Evolutionary conservation across 2,329 filamentous ascomycete species (phyloP).

Genomic region (Botrytis cinerea): DNA sequence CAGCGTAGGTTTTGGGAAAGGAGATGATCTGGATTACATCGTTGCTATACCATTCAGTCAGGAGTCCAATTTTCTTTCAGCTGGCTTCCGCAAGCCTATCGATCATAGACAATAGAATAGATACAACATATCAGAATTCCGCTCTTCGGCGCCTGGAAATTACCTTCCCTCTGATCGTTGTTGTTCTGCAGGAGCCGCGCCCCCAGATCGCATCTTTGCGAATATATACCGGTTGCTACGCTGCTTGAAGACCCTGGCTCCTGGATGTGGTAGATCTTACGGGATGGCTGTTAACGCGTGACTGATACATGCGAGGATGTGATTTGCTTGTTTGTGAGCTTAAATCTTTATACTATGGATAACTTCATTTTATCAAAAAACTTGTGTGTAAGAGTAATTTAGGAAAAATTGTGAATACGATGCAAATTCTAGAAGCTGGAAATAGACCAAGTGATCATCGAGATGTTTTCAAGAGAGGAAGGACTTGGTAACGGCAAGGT

Average conservation of each 20-base stretch:
- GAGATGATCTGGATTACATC: not conserved
- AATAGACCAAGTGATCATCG: not conserved
- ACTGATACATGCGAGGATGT: conserved; percentile 9
- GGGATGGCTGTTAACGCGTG: not conserved
- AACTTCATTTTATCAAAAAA: not conserved
- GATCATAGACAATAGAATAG: not conserved
- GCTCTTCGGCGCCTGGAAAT: not conserved
- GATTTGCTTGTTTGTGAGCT: conserved; percentile 10
- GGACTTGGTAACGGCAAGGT: not conserved
- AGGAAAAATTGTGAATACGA: not conserved
- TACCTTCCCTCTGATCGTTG: not conserved
- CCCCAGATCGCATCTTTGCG: not conserved
- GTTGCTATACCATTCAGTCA: not conserved
- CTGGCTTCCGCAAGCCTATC: not conserved
- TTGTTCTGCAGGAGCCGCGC: conserved; percentile 1
- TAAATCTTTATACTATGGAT: conserved; percentile 7
- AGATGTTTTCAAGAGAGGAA: not conserved
- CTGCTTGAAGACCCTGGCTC: not conserved
- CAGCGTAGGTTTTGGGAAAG: not conserved
- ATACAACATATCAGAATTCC: not conserved
- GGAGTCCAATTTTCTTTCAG: not conserved
- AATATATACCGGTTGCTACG: conserved; percentile 12
- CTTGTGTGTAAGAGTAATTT: not conserved
- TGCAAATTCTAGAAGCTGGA: not conserved
- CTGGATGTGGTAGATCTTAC: not conserved